Conservation (phyloP, 441 rosid genomes). For the Mallotus repandus region DNA sequence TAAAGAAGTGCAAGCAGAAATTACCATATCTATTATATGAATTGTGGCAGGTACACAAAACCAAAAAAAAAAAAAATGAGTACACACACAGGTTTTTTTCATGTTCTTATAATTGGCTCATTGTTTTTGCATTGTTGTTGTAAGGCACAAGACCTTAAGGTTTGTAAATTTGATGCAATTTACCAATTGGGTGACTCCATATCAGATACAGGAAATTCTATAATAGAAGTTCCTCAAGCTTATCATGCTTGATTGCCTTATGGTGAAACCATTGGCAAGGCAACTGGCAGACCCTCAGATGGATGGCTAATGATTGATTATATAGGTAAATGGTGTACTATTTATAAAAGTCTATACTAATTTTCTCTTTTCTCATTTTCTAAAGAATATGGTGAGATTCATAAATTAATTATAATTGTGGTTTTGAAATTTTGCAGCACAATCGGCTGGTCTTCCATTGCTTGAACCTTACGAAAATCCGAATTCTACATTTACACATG, state of each 20-base stretch:
- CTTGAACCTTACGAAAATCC: slow-evolving; percentile 5
- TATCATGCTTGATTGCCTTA: slow-evolving; percentile 24
- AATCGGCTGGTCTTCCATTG: slow-evolving; percentile 28
- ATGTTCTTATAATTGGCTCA: no score
- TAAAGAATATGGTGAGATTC: no score
- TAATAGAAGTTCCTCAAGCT: slow-evolving; percentile 14
- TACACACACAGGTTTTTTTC: no score
- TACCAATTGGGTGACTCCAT: slow-evolving; percentile 36
- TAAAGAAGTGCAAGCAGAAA: no score
- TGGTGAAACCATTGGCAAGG: slow-evolving; percentile 11
- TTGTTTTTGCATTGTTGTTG: not conserved
- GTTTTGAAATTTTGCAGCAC: slow-evolving; percentile 9
- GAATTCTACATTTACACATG: not conserved
- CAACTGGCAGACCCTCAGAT: slow-evolving; percentile 38
- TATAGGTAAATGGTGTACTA: not conserved
- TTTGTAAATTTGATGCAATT: slow-evolving; percentile 31
- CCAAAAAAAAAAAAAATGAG: no score
- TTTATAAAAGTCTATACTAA: no score
- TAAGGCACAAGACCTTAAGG: not conserved
- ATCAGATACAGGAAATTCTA: slow-evolving; percentile 25
- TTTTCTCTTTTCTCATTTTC: no score
- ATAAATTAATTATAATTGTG: no score
- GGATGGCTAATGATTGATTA: slow-evolving; percentile 35
- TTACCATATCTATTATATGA: no score
- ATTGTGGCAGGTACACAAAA: no score